phyloP scores from a whole-genome alignment of 352 stramenopile genomes.

The Plasmopara halstedii region DNA sequence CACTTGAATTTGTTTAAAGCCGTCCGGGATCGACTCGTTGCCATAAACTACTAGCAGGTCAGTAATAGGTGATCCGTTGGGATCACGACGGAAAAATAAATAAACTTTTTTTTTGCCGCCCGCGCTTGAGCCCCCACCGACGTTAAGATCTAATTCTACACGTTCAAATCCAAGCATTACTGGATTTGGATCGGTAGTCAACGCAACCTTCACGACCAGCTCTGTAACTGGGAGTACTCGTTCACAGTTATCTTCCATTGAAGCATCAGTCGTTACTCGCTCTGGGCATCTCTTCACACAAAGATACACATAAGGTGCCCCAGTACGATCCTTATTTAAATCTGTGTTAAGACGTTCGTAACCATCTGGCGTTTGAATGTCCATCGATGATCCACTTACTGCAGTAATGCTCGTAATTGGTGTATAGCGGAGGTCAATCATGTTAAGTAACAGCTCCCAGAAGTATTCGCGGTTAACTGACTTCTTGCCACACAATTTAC shows the following conservation, averaged over 20 bases:
- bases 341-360: slow-evolving; percentile 80
- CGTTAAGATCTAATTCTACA: slow-evolving; percentile 76
- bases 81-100: slow-evolving; percentile 68
- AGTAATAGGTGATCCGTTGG: slow-evolving; percentile 75
- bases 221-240: slow-evolving; percentile 66
- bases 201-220: slow-evolving; percentile 62
- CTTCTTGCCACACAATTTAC: slow-evolving; percentile 74
- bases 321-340: slow-evolving; percentile 76
- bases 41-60: slow-evolving; percentile 75
- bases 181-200: slow-evolving; percentile 48
- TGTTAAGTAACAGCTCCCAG: slow-evolving; percentile 84
- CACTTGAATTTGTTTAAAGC: slow-evolving; percentile 82
- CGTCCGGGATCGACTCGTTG: slow-evolving; percentile 76
- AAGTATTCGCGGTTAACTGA: slow-evolving; percentile 84
- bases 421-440: slow-evolving; percentile 85
- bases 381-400: slow-evolving; percentile 61
- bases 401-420: slow-evolving; percentile 75
- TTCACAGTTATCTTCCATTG: slow-evolving; percentile 22
- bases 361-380: slow-evolving; percentile 53
- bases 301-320: slow-evolving; percentile 75
- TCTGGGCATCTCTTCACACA: slow-evolving; percentile 73
- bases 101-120: slow-evolving; percentile 82
- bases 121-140: slow-evolving; percentile 38
- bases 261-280: slow-evolving; percentile 18
- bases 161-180: slow-evolving; percentile 65